Evolutionary conservation across 345 rosid genomes (phyloP), one percentile per base, ranked within the genome.

Genomic region (Eucalyptus curtisii): DNA sequence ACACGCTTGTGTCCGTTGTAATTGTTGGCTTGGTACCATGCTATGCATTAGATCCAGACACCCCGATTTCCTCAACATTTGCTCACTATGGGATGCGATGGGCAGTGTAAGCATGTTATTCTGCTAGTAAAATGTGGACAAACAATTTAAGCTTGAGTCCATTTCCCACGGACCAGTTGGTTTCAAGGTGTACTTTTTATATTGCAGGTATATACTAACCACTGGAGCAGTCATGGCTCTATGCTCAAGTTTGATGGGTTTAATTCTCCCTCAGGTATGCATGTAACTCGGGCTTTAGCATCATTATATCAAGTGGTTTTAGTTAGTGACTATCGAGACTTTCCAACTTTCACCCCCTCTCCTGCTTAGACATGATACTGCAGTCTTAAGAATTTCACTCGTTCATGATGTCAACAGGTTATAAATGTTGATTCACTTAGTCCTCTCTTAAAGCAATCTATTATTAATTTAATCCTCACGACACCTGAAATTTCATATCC

Each of bases 11-110:
- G 42, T 98, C 99, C 40, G 85, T 92, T 86, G 98, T 98, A 12
- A 91, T 98, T 91, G 99, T 98, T 89, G 99, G 99, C 89, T 91
- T 98, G 90, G 96, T 97, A 79, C 99, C 99, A 79, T 95, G 95
- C 91, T 94, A 96, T 91, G 94, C 93, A n/a, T 94, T 98, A 94
- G 97, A 98, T 93, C 99, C 99, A 8, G 99, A 97, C 92, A 98
- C 99, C 86, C 99, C 99, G 6, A 98, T 98, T 86, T 98, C 99
- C 52, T 94, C 99, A 68, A 99, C 99, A 89, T 98, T 98, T 91
- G 91, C 98, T 90, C 90, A 91, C 89, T 92, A 94, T 90, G 98
- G 96, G 89, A 96, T 98, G 99, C 96, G 94, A 79, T 98, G 98
- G 98, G 98, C 98, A 17, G 97, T 95, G 99, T 98, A 93, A 95